Percentiles rank a stretch among this genome's conserved stretches.
phyloP scores from a whole-genome alignment of 106 monocot species.

The Amphibolis antarctica region DNA sequence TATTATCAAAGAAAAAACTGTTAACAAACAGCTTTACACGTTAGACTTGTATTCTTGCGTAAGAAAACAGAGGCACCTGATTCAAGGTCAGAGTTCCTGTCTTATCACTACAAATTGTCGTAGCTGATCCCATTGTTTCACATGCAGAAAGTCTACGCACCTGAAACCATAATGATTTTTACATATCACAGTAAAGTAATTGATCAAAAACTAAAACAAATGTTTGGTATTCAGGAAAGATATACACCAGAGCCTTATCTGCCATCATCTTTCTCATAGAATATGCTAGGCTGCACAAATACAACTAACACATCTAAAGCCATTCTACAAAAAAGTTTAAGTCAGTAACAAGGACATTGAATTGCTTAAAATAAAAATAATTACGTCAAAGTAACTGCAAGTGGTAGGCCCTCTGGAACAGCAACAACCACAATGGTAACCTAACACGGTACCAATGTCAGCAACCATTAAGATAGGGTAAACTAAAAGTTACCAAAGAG shows the following conservation, averaged over 20 bases:
- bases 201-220: neutral
- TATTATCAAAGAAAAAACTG: no score
- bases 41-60: no score
- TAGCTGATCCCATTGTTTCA: constrained; percentile 22
- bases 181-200: neutral
- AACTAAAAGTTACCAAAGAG: neutral
- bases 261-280: constrained; percentile 21
- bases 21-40: no score
- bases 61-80: constrained; percentile 20
- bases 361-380: constrained; percentile 2
- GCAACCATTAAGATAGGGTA: neutral
- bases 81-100: constrained; percentile 41
- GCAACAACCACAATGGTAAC: constrained; percentile 38
- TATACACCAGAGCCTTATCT: constrained; percentile 14
- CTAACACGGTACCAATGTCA: neutral
- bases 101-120: constrained; percentile 44
- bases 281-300: constrained; percentile 23
- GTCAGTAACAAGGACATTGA: neutral
- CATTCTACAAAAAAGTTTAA: neutral
- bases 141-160: constrained; percentile 19
- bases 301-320: neutral
- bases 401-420: constrained; percentile 29
- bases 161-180: constrained; percentile 18
- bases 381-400: constrained; percentile 55
- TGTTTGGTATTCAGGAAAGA: neutral